A percentile compares a stretch with the other conserved stretches of the same genome.
Conservation (phyloP, 345 rosid genomes). For the Pelargonium nanum region DNA sequence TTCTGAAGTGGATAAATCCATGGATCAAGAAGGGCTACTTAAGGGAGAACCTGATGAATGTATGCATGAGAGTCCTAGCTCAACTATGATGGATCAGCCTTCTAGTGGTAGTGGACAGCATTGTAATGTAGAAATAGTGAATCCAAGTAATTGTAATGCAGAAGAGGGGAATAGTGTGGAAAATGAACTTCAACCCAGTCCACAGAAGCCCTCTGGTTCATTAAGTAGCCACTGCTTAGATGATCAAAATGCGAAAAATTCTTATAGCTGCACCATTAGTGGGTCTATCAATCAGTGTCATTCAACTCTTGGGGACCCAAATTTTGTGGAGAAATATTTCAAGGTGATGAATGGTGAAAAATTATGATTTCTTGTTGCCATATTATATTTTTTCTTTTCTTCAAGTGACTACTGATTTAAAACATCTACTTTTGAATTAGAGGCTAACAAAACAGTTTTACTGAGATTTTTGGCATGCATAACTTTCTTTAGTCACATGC, state of each 20-base stretch:
- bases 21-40: constrained; percentile 12
- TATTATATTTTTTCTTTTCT: too few relatives aligned
- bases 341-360: constrained; percentile 52
- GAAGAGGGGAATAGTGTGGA: constrained; percentile 24
- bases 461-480: too few relatives aligned
- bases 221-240: constrained; percentile 21
- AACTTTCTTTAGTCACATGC: too few relatives aligned
- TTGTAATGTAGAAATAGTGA: constrained; percentile 22
- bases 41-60: constrained; percentile 22
- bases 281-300: constrained; percentile 38
- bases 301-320: constrained; percentile 74
- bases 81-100: constrained; percentile 18
- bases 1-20: constrained; percentile 20
- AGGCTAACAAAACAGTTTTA: too few relatives aligned
- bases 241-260: constrained; percentile 18
- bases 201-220: constrained; percentile 22
- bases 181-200: constrained; percentile 19
- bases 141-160: constrained; percentile 15
- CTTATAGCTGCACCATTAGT: constrained; percentile 18
- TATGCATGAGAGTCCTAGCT: constrained; percentile 14
- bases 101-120: constrained; percentile 18
- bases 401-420: too few relatives aligned
- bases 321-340: constrained; percentile 89
- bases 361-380: too few relatives aligned
- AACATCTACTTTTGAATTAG: too few relatives aligned